Percentiles rank a stretch among this genome's conserved stretches.
phyloP scores from a whole-genome alignment of 148 eudicot species.

The Diospyros kaki region DNA sequence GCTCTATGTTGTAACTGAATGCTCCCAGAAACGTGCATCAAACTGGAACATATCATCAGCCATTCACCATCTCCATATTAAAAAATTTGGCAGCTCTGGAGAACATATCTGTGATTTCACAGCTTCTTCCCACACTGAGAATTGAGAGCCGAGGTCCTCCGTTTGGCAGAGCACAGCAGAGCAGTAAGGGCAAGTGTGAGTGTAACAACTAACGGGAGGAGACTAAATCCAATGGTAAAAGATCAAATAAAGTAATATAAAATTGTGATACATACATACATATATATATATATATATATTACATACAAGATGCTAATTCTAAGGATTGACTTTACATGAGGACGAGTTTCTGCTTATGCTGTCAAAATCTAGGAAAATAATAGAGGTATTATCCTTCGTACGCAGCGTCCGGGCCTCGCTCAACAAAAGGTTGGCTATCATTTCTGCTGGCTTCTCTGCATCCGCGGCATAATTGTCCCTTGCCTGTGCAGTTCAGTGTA shows the following conservation, averaged over 20 bases:
- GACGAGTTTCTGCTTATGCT: conserved; percentile 28
- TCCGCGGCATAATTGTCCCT: conserved; percentile 49
- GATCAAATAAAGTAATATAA: conserved; percentile 1
- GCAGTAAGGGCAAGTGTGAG: background rate
- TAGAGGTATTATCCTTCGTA: conserved; percentile 95
- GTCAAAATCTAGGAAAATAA: conserved; percentile 81
- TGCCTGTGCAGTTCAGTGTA: conserved; percentile 35
- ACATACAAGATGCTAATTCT: conserved; percentile 20
- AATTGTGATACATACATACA: background rate
- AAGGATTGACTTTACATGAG: conserved; percentile 49
- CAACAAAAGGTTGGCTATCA: conserved; percentile 63
- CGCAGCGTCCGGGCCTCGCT: conserved; percentile 78
- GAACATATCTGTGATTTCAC: background rate
- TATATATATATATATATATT: too few species aligned
- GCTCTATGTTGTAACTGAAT: too few species aligned
- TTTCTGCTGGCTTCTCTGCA: conserved; percentile 50
- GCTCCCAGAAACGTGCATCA: too few species aligned
- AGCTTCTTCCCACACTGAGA: background rate
- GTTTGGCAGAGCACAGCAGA: background rate
- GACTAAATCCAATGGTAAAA: background rate
- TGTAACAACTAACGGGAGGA: background rate
- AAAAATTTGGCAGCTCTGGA: background rate
- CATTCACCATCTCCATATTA: too few species aligned
- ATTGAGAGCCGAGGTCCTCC: background rate
- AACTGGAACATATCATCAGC: too few species aligned